Evolutionary conservation across 306 rosid species (phyloP).

Genomic region (Neltuma alba): DNA sequence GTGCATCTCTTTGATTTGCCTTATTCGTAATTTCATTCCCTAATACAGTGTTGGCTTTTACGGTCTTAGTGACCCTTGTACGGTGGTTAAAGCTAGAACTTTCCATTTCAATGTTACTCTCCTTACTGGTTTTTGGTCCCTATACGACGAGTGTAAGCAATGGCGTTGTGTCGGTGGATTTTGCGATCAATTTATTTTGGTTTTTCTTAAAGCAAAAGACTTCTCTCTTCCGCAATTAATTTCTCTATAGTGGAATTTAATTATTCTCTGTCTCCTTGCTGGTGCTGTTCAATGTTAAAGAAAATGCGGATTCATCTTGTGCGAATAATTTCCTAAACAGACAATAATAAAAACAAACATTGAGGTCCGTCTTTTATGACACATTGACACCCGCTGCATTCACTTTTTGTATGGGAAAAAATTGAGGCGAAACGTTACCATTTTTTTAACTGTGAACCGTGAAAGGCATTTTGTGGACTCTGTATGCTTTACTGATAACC

Average conservation of each 20-base stretch:
- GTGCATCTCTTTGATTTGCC: conserved; percentile 11
- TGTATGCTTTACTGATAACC: neutral
- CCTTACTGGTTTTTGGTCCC: neutral
- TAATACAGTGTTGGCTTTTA: neutral
- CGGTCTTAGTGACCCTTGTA: neutral
- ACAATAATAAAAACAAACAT: neutral
- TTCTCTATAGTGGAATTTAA: neutral
- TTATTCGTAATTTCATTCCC: neutral
- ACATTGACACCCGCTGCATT: neutral
- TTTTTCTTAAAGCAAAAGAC: neutral
- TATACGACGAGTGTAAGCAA: neutral
- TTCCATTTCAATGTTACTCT: conserved; percentile 2
- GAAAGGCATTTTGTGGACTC: neutral
- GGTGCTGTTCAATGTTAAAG: neutral
- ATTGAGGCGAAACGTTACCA: neutral
- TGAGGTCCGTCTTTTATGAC: neutral
- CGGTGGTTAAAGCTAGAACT: neutral
- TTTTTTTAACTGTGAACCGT: neutral
- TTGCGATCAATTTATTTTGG: neutral
- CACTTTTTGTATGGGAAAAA: neutral
- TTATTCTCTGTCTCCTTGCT: neutral
- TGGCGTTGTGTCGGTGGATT: conserved; percentile 26
- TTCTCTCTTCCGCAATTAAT: neutral
- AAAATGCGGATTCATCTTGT: neutral
- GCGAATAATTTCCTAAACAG: neutral